Conservation (phyloP, 306 rosid species). For the Urtica urens region DNA sequence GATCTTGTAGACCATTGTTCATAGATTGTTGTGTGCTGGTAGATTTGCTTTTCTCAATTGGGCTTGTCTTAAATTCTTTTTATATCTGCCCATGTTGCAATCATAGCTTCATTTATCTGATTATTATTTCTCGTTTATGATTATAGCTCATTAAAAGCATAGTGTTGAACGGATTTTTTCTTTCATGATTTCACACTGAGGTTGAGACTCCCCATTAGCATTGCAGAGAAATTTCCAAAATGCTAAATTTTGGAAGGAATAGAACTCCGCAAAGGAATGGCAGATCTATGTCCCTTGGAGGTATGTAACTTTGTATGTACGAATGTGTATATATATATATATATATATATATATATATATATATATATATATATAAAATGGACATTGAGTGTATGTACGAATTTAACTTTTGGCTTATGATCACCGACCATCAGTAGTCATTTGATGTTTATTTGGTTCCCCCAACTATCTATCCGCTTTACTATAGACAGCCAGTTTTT, state of each 20-base stretch:
- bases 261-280: constrained; percentile 57
- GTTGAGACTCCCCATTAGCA: constrained; percentile 6
- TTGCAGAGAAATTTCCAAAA: constrained; percentile 29
- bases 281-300: constrained; percentile 76
- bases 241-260: constrained; percentile 59
- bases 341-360: too few relatives aligned
- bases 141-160: constrained; percentile 32
- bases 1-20: constrained; percentile 11
- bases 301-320: too few relatives aligned
- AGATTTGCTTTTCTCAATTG: constrained; percentile 3
- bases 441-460: too few relatives aligned
- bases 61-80: constrained; percentile 14
- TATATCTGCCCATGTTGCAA: constrained; percentile 15
- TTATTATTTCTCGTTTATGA: constrained; percentile 22
- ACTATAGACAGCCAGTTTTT: too few relatives aligned
- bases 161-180: constrained; percentile 19
- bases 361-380: too few relatives aligned
- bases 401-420: too few relatives aligned
- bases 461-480: too few relatives aligned
- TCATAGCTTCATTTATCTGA: constrained; percentile 3
- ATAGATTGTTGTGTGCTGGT: constrained; percentile 12
- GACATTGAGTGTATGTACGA: too few relatives aligned
- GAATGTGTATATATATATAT: too few relatives aligned
- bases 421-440: too few relatives aligned
- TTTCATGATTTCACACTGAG: constrained; percentile 13